phyloP scores from a whole-genome alignment of 2,329 filamentous ascomycete species.

The Exophiala sideris region DNA sequence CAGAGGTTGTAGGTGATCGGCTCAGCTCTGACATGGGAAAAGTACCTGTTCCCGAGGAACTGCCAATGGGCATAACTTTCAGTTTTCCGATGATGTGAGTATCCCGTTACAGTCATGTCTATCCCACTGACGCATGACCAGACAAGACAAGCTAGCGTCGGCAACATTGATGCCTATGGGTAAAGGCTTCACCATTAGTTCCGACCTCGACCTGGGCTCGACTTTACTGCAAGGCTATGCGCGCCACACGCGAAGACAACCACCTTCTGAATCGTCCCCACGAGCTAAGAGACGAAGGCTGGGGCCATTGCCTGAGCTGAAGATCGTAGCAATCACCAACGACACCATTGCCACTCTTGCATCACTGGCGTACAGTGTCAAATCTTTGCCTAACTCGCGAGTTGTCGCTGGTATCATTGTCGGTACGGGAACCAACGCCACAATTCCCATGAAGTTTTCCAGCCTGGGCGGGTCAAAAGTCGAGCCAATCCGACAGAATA shows the following conservation, averaged over 20 bases:
- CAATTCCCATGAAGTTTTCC: slow-evolving; percentile 65
- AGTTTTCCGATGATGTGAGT: slow-evolving; percentile 51
- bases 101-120: background rate
- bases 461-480: slow-evolving; percentile 64
- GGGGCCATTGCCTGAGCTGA: slow-evolving; percentile 58
- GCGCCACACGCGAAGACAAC: slow-evolving; percentile 45
- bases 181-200: slow-evolving; percentile 57
- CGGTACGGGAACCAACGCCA: slow-evolving; percentile 78
- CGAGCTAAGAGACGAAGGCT: slow-evolving; percentile 45
- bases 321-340: slow-evolving; percentile 74
- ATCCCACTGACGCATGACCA: slow-evolving; percentile 27
- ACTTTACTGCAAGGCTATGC: slow-evolving; percentile 54
- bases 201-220: slow-evolving; percentile 53
- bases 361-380: slow-evolving; percentile 70
- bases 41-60: slow-evolving; percentile 41
- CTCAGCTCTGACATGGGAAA: slow-evolving; percentile 38
- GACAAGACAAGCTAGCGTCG: slow-evolving; percentile 53
- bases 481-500: slow-evolving; percentile 46
- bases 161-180: slow-evolving; percentile 58
- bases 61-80: slow-evolving; percentile 50
- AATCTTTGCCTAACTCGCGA: slow-evolving; percentile 58
- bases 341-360: slow-evolving; percentile 77
- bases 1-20: slow-evolving; percentile 62
- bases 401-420: slow-evolving; percentile 78
- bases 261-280: slow-evolving; percentile 35